Evolutionary conservation across 1,284 basidiomycete species (phyloP), one percentile per base, ranked within the genome.

Genomic region (Trametes polyzona): DNA sequence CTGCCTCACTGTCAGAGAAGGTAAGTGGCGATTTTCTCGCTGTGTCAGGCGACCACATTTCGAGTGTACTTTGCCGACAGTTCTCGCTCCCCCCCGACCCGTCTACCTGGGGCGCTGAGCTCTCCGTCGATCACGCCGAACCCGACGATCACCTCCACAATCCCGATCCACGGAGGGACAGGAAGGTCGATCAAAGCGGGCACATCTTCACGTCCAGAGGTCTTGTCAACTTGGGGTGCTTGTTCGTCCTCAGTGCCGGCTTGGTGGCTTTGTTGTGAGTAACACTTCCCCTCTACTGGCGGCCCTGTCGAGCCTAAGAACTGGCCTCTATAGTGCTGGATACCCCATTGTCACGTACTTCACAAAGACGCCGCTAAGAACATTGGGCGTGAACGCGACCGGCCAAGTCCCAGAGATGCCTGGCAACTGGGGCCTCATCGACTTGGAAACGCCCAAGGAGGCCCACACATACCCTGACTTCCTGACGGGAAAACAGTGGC

Each of bases 291-390:
- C 9, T 29, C 21, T 29, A n/a, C 21, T 17, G 5, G 33, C 29
- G 16, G 16, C 30, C 26, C n/a, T n/a, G n/a, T n/a, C n/a, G n/a
- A n/a, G n/a, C n/a, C n/a, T n/a, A n/a, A n/a, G n/a, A n/a, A n/a
- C n/a, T n/a, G n/a, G 30, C 2, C 3, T 21, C 16, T 32, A 16
- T 39, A 90, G 88, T 67, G 91, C 86, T 29, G 93, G 90, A 27
- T 96, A 92, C 68, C 94, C 94, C 16, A 74, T 96, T 57, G 82
- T 92, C 66, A 81, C 83, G 11, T 88, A 86, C 69, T 87, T 91
- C 67, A 84, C 81, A 3, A 71, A 74, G 37, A 73, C 76, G 24
- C 62, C 68, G 11, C 76, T 76, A 21, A 88, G 70, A 92, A 92
- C 66, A 66, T 93, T 23, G 93, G 92, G 93, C 8, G 89, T 83